phyloP scores from a whole-genome alignment of 177 flowering plant species.

The Vitis hybrid region DNA sequence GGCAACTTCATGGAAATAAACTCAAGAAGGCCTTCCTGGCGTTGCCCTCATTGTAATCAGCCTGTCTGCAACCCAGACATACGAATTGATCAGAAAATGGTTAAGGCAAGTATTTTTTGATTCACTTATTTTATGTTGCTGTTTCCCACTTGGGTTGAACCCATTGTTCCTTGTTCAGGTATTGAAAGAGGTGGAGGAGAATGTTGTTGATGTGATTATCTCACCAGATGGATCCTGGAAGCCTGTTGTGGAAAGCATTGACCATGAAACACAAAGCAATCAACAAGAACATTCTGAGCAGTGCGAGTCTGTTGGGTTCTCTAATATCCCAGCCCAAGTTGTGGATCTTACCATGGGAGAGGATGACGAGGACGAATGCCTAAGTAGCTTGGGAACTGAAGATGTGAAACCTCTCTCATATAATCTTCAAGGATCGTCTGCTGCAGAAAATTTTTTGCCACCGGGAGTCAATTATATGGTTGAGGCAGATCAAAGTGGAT shows the following conservation, averaged over 20 bases:
- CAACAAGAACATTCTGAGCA: conserved; percentile 22
- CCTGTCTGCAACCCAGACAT: conserved; percentile 46
- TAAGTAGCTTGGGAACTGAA: conserved; percentile 21
- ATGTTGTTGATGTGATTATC: conserved; percentile 42
- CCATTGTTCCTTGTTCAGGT: conserved; percentile 29
- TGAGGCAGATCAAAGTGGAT: conserved; percentile 18
- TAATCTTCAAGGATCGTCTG: conserved; percentile 5
- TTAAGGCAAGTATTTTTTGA: conserved; percentile 33
- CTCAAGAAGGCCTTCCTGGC: conserved; percentile 61
- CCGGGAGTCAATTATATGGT: conserved; percentile 6
- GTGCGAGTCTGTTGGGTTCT: conserved; percentile 10
- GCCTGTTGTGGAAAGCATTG: conserved; percentile 23
- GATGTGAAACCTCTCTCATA: conserved; percentile 39
- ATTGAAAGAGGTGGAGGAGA: conserved; percentile 43
- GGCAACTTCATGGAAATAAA: conserved; percentile 53
- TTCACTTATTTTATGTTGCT: not conserved
- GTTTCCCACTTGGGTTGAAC: not conserved
- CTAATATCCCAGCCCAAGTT: conserved; percentile 19
- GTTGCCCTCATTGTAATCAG: conserved; percentile 72
- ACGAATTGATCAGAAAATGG: conserved; percentile 52
- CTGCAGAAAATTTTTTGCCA: not conserved
- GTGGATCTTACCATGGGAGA: conserved; percentile 44
- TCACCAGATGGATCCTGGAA: conserved; percentile 64
- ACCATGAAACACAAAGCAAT: conserved; percentile 10
- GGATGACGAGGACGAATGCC: conserved; percentile 25